These are phyloP conservation scores for Crucibulum laeve DNA, from an alignment of 768 basidiomycete genomes.

Conservation along the genomic window DNA sequence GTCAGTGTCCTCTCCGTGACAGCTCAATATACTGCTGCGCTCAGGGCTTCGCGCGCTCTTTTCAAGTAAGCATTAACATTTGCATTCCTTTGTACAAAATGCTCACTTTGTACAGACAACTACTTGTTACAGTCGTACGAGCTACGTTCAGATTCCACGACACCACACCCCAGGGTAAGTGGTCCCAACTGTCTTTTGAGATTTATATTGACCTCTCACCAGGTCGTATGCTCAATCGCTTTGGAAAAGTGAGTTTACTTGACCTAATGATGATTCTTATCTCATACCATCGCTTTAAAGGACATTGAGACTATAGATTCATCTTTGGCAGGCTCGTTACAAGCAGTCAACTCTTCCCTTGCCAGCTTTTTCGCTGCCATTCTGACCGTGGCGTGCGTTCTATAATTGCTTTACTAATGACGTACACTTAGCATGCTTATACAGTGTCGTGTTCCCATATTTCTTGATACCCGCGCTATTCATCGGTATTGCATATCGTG, in stretches of 20 bases:
- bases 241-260: slow-evolving; percentile 52
- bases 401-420: slow-evolving; percentile 1
- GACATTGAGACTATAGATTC: slow-evolving; percentile 87
- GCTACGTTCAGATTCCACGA: slow-evolving; percentile 87
- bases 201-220: slow-evolving; percentile 5
- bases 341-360: slow-evolving; percentile 73
- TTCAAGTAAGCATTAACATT: slow-evolving; percentile 27
- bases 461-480: slow-evolving; percentile 77
- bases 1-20: slow-evolving; percentile 40
- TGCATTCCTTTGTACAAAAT: background rate
- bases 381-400: slow-evolving; percentile 60
- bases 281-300: slow-evolving; percentile 17
- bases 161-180: slow-evolving; percentile 69
- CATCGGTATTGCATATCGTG: slow-evolving; percentile 71
- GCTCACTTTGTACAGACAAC: slow-evolving; percentile 33
- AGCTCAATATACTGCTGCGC: slow-evolving; percentile 59
- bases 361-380: slow-evolving; percentile 77
- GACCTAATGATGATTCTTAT: slow-evolving; percentile 4
- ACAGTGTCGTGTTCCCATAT: slow-evolving; percentile 68
- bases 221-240: slow-evolving; percentile 86
- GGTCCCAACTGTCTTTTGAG: background rate
- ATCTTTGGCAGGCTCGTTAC: slow-evolving; percentile 61
- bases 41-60: slow-evolving; percentile 40
- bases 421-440: background rate
- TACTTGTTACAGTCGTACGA: slow-evolving; percentile 67